phyloP scores from a whole-genome alignment of 805 yeast species.

The Cyberlindnera subsufficiens region DNA sequence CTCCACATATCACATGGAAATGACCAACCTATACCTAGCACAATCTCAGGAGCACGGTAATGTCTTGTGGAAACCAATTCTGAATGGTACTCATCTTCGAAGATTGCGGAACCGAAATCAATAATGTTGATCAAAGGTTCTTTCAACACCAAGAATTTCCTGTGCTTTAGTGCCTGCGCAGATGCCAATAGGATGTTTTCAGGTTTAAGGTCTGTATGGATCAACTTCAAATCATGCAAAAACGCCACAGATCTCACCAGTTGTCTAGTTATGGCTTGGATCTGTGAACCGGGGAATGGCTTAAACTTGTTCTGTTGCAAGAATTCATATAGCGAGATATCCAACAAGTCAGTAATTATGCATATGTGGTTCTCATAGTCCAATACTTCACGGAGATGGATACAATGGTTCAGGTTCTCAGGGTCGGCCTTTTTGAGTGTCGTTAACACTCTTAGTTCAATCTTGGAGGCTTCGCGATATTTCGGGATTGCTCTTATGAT shows the following conservation, averaged over 20 bases:
- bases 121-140: constrained; percentile 84
- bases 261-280: constrained; percentile 85
- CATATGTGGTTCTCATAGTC: constrained; percentile 93
- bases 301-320: constrained; percentile 75
- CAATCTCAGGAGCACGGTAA: constrained; percentile 95
- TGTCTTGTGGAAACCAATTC: constrained; percentile 91
- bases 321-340: constrained; percentile 84
- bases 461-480: constrained; percentile 92
- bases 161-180: constrained; percentile 18
- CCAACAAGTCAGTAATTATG: constrained; percentile 82
- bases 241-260: constrained; percentile 79
- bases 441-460: constrained; percentile 78
- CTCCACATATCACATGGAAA: constrained; percentile 98
- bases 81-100: constrained; percentile 90
- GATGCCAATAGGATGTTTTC: constrained; percentile 64
- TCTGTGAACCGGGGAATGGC: constrained; percentile 93
- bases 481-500: constrained; percentile 89
- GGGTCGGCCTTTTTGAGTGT: constrained; percentile 68
- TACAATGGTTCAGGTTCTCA: constrained; percentile 63
- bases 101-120: constrained; percentile 96
- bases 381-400: constrained; percentile 82
- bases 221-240: constrained; percentile 81
- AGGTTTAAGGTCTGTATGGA: constrained; percentile 96
- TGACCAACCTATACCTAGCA: constrained; percentile 94
- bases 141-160: constrained; percentile 42